A percentile compares a stretch with the other conserved stretches of the same genome.
phyloP scores from a whole-genome alignment of 2,329 filamentous ascomycete species.

The Chalaropsis ovoidea region DNA sequence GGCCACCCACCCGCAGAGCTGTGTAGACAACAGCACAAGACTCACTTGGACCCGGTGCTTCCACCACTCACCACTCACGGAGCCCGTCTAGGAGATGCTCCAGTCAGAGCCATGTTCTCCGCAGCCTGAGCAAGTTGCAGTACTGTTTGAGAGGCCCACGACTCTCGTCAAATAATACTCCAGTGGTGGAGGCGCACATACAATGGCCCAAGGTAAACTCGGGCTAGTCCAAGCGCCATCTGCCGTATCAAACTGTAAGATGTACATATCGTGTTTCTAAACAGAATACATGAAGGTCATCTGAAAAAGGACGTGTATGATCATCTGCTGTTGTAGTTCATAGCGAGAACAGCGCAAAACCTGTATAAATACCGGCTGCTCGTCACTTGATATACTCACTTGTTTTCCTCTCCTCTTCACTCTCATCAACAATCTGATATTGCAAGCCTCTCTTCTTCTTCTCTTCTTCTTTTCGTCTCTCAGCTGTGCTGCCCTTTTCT shows the following conservation, averaged over 20 bases:
- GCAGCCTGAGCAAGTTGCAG: not conserved
- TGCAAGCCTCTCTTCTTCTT: conserved; percentile 18
- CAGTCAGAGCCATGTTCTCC: not conserved
- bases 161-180: not conserved
- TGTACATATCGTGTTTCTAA: conserved; percentile 7
- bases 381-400: not conserved
- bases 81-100: not conserved
- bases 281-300: not conserved
- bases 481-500: conserved; percentile 25
- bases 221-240: not conserved
- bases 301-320: not conserved
- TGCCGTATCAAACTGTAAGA: not conserved
- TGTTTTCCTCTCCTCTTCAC: conserved; percentile 21
- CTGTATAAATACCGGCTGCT: conserved; percentile 1
- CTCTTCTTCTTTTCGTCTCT: conserved; percentile 15
- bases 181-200: not conserved
- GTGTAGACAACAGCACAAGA: too few relatives aligned
- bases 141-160: not conserved
- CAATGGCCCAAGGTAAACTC: not conserved
- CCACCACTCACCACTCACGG: not conserved
- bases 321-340: not conserved
- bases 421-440: conserved; percentile 17
- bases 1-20: too few relatives aligned
- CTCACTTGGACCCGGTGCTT: too few relatives aligned
- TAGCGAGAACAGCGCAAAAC: not conserved